A percentile compares a stretch with the other conserved stretches of the same genome.
Conservation (phyloP, 1,139 yeast species). For the Kodamaea arcana region DNA sequence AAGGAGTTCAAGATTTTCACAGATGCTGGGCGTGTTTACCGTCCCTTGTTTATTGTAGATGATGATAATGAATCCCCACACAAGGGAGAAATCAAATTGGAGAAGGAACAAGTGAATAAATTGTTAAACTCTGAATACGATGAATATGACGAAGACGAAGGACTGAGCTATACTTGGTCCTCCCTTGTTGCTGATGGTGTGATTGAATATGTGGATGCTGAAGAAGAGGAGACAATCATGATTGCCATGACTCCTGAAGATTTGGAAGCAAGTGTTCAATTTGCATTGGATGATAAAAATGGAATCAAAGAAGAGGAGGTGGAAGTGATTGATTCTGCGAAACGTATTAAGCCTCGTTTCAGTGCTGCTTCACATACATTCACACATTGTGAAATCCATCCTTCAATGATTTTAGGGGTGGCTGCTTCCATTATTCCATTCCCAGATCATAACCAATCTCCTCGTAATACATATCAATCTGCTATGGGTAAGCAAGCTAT, state of each 20-base stretch:
- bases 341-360: conserved; percentile 74
- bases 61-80: conserved; percentile 75
- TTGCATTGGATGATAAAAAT: conserved; percentile 45
- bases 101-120: conserved; percentile 76
- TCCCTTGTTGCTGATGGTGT: conserved; percentile 80
- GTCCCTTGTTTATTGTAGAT: conserved; percentile 89
- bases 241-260: conserved; percentile 99
- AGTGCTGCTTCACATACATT: conserved; percentile 74
- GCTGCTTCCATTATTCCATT: conserved; percentile 98
- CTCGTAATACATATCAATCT: conserved; percentile 98
- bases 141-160: conserved; percentile 51
- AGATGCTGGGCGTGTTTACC: conserved; percentile 97
- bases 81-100: conserved; percentile 75
- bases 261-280: conserved; percentile 58
- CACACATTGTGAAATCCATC: conserved; percentile 99
- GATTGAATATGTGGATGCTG: conserved; percentile 94
- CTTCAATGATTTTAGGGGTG: conserved; percentile 97
- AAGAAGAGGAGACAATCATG: conserved; percentile 96
- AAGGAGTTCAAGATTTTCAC: conserved; percentile 93
- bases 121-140: conserved; percentile 64
- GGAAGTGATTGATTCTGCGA: conserved; percentile 67
- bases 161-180: conserved; percentile 66
- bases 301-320: conserved; percentile 41
- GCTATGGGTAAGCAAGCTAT: conserved; percentile 99
- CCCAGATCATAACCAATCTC: conserved; percentile 99